phyloP scores from a whole-genome alignment of 257 asterid species.

The Scutellaria baicalensis region DNA sequence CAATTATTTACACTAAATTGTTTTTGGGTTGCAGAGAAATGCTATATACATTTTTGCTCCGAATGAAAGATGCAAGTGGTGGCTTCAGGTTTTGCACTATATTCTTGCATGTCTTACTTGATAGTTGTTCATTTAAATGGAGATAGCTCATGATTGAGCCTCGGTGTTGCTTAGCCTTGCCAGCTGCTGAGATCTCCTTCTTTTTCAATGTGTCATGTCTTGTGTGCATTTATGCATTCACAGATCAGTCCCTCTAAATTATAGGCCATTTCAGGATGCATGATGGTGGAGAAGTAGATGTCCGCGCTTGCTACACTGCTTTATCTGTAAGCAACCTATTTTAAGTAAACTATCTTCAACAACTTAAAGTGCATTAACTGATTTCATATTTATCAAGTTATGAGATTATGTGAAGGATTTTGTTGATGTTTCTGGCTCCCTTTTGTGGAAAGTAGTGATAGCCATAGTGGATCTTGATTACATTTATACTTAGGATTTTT shows the following conservation, averaged over 20 bases:
- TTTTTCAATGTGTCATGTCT: not conserved
- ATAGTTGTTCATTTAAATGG: conserved; percentile 4
- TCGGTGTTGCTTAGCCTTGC: not conserved
- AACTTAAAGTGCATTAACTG: not conserved
- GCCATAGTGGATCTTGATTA: not conserved
- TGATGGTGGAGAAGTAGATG: conserved; percentile 96
- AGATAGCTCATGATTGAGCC: not conserved
- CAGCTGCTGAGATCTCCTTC: not conserved
- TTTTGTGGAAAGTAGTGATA: not conserved
- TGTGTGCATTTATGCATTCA: not conserved
- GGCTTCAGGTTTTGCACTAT: conserved; percentile 72
- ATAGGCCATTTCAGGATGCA: conserved; percentile 65
- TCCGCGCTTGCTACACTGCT: conserved; percentile 97
- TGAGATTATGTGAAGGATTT: not conserved
- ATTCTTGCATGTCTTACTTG: conserved; percentile 1
- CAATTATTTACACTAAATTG: not conserved
- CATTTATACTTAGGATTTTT: not conserved
- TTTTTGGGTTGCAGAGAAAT: conserved; percentile 42
- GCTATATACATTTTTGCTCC: conserved; percentile 49
- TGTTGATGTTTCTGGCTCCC: not conserved
- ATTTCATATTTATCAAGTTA: not conserved
- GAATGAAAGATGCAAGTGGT: conserved; percentile 84
- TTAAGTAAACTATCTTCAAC: not conserved
- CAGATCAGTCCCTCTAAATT: conserved; percentile 1
- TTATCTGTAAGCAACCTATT: conserved; percentile 65